Conservation (phyloP, 2,329 filamentous ascomycete species). For the Hypoxylon sp. region DNA sequence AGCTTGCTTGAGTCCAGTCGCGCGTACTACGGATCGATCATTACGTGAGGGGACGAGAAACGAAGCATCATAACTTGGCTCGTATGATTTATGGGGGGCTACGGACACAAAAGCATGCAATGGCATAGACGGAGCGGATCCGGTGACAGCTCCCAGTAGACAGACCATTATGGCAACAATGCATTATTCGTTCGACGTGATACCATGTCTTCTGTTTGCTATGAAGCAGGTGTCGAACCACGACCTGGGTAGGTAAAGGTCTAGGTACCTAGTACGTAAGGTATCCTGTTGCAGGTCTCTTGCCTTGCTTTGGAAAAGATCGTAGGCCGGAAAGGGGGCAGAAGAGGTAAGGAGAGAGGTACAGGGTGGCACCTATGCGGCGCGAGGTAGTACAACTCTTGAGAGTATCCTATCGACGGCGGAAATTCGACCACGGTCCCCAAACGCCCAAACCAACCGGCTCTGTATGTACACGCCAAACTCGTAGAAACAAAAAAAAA, state of each 20-base stretch:
- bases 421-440: too few relatives aligned
- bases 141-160: slow-evolving; percentile 9
- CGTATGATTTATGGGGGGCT: slow-evolving; percentile 3
- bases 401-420: too few relatives aligned
- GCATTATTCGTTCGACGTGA: slow-evolving; percentile 1
- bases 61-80: too few relatives aligned
- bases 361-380: too few relatives aligned
- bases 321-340: too few relatives aligned
- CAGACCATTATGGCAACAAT: neutral
- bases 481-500: too few relatives aligned
- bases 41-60: slow-evolving; percentile 4
- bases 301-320: too few relatives aligned
- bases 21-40: neutral
- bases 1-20: neutral
- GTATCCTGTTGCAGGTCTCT: neutral
- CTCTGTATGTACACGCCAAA: neutral
- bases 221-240: neutral
- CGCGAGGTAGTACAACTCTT: too few relatives aligned
- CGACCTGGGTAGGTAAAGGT: neutral
- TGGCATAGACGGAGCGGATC: slow-evolving; percentile 23
- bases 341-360: too few relatives aligned
- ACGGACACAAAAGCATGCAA: slow-evolving; percentile 4
- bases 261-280: neutral
- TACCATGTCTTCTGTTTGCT: neutral
- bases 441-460: slow-evolving; percentile 13